Evolutionary conservation across 257 asterid genomes (phyloP), one percentile per base, ranked within the genome.

Genomic region (Buddleja alternifolia): DNA sequence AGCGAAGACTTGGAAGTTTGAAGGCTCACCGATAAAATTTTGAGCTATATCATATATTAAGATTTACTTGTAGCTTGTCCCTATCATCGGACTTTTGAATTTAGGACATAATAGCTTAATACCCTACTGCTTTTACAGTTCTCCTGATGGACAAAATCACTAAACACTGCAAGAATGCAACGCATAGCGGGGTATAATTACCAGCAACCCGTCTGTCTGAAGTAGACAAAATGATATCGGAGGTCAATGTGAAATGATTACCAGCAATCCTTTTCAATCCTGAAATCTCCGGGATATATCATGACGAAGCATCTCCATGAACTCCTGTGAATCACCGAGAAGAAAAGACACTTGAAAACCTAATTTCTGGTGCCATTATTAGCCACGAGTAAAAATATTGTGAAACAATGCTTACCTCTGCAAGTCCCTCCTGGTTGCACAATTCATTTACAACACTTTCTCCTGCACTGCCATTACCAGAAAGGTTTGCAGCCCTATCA

Each of bases 221-320:
- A 24, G 41, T 3, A 25, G 50, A 16, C 29, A 6, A 7, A 11
- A 20, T 34, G 52, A 42, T 12, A 10, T 48, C 5, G 37, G n/a
- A n/a, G n/a, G n/a, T n/a, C n/a, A n/a, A 56, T 48, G 40, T 15
- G 3, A 14, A 8, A 46, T 54, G 69, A 23, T 29, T 17, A 40
- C 36, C 5, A 4, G 1, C 12, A 60, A 14, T 6, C 20, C 12
- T 50, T 21, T 46, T 46, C 34, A 29, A 51, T 82, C 87, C 21
- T 40, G 72, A 65, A 85, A 42, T 36, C 86, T 79, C 45, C 66
- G 64, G 15, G 80, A 76, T 10, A 89, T 12, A 59, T 89, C 94
- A 17, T 46, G 71, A 19, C 57, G 70, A 61, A 89, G 76, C 90
- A 89, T 85, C 67, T 89, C 87, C 71, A 76, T 64, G 73, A 89